Conservation (phyloP, 306 rosid genomes). For the Erythrophleum fordii region DNA sequence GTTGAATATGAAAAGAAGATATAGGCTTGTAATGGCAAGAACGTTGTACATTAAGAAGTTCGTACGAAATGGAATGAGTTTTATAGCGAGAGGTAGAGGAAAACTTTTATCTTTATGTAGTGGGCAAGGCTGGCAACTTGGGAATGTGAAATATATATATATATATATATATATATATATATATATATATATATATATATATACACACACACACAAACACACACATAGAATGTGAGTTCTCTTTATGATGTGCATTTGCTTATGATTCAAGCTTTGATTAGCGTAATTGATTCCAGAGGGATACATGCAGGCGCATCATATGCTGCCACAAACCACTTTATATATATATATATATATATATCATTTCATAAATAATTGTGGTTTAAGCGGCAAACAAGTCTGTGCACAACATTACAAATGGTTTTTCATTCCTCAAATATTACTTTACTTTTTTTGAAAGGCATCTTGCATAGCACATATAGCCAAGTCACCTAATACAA, state of each 20-base stretch:
- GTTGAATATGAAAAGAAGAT: neutral
- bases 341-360: too few species aligned
- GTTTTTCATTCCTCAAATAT: neutral
- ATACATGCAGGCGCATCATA: slow-evolving; percentile 16
- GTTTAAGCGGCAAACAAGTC: neutral
- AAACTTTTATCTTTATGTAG: neutral
- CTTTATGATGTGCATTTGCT: neutral
- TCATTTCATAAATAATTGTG: slow-evolving; percentile 6
- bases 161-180: neutral
- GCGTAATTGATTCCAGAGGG: neutral
- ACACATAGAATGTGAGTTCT: neutral
- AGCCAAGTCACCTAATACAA: too few species aligned
- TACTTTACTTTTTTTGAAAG: too few species aligned
- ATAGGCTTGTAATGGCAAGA: neutral
- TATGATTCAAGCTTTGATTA: slow-evolving; percentile 1
- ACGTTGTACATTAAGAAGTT: too few species aligned
- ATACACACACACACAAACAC: too few species aligned
- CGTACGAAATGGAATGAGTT: too few species aligned
- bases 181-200: too few species aligned
- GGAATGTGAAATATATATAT: neutral
- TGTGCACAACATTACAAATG: neutral
- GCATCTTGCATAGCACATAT: too few species aligned
- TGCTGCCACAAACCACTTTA: slow-evolving; percentile 30
- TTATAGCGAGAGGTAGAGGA: neutral
- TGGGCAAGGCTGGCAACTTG: neutral